Evolutionary conservation across 371 early-diverging fungal species (phyloP).

Genomic region (Rhizopus microsporus): DNA sequence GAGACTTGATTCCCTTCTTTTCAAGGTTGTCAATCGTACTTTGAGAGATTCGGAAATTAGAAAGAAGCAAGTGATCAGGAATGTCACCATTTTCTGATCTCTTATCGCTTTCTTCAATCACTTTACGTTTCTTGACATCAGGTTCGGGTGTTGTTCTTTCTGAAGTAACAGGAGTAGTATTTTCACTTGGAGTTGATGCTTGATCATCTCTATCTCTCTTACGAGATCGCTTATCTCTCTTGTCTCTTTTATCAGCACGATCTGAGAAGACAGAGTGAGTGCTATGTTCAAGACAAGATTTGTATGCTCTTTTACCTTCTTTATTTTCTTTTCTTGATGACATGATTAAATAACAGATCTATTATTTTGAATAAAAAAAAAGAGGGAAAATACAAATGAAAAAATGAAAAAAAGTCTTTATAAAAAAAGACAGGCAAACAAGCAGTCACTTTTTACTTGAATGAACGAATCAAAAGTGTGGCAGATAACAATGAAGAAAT

Average conservation of each 20-base stretch:
- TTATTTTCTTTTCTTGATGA: no score
- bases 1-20: conserved; percentile 70
- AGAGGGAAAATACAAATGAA: no score
- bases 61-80: conserved; percentile 70
- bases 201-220: conserved; percentile 22
- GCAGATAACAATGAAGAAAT: no score
- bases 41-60: conserved; percentile 62
- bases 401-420: no score
- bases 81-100: conserved; percentile 37
- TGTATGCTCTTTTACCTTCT: no score
- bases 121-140: conserved; percentile 33
- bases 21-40: conserved; percentile 65
- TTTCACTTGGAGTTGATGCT: conserved; percentile 20
- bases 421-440: no score
- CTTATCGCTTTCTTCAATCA: conserved; percentile 26
- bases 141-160: conserved; percentile 16
- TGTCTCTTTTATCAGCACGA: conserved; percentile 33
- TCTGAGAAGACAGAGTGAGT: not conserved
- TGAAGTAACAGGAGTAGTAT: conserved; percentile 3
- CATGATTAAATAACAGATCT: no score
- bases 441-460: no score
- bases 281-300: no score
- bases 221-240: conserved; percentile 40
- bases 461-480: no score
- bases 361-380: no score